These are phyloP conservation scores for Aquilaria agallochum DNA, from an alignment of 441 rosid genomes.

Conservation along the genomic window DNA sequence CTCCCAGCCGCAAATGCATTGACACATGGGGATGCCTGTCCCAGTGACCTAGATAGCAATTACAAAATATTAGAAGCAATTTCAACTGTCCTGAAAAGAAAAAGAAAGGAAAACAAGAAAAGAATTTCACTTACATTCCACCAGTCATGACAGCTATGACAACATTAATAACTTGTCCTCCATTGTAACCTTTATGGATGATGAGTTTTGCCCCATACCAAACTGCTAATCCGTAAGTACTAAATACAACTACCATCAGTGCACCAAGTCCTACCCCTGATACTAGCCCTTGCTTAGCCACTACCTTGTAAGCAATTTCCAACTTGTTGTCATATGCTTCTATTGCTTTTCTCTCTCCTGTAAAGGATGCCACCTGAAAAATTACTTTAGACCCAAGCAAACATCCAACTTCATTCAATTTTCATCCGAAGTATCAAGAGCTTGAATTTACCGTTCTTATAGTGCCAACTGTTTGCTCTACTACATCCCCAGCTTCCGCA, in stretches of 20 bases:
- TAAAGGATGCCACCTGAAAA: slow-evolving; percentile 63
- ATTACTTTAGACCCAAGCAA: not conserved
- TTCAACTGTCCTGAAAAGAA: not conserved
- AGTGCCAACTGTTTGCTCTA: slow-evolving; percentile 72
- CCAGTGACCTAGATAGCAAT: slow-evolving; percentile 39
- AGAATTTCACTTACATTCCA: slow-evolving; percentile 39
- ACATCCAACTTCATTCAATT: not conserved
- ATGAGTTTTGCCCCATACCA: slow-evolving; percentile 61
- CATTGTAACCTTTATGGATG: slow-evolving; percentile 48
- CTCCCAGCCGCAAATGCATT: slow-evolving; percentile 64
- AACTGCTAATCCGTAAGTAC: slow-evolving; percentile 47
- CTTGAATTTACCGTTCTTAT: slow-evolving; percentile 51
- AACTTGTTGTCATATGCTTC: slow-evolving; percentile 48
- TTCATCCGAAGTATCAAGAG: not conserved
- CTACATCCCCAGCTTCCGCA: slow-evolving; percentile 58
- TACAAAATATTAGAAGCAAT: not conserved
- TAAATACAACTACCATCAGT: slow-evolving; percentile 32
- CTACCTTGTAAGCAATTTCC: slow-evolving; percentile 39
- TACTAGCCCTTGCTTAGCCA: slow-evolving; percentile 54
- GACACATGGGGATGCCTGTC: slow-evolving; percentile 68
- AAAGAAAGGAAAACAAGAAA: no score
- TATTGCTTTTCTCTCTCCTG: slow-evolving; percentile 64
- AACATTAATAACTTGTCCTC: slow-evolving; percentile 59
- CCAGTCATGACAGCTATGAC: slow-evolving; percentile 56
- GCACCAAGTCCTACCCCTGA: slow-evolving; percentile 58